Conservation (phyloP, 129 eudicot species). For the Pseudognaphalium luteoalbum region DNA sequence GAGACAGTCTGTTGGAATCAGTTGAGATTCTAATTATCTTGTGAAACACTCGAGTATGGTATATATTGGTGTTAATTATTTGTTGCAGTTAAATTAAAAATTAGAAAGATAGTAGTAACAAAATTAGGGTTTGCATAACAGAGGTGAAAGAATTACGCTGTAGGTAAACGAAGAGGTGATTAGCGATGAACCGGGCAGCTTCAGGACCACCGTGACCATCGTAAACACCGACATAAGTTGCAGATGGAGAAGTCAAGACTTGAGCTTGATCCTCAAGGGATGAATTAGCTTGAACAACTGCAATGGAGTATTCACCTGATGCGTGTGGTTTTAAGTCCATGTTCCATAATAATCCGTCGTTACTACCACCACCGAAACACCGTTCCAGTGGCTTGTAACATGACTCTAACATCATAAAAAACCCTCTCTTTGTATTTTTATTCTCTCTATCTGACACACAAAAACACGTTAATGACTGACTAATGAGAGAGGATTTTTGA, state of each 20-base stretch:
- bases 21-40: too few relatives aligned
- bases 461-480: not conserved
- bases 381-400: constrained; percentile 61
- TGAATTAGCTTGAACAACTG: constrained; percentile 69
- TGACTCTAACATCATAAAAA: constrained; percentile 49
- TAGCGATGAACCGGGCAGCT: constrained; percentile 59
- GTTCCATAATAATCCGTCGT: constrained; percentile 63
- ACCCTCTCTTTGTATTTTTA: not conserved
- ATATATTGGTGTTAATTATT: too few relatives aligned
- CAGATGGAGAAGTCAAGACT: constrained; percentile 57
- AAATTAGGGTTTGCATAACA: constrained; percentile 21
- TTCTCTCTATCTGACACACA: constrained; percentile 16
- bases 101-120: not conserved
- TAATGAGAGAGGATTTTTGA: constrained; percentile 16
- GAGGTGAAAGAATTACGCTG: constrained; percentile 37
- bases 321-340: constrained; percentile 61
- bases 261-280: constrained; percentile 65
- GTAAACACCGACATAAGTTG: constrained; percentile 65
- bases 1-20: not conserved
- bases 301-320: constrained; percentile 67
- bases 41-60: not conserved
- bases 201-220: constrained; percentile 80
- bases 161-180: constrained; percentile 48
- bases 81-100: not conserved
- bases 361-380: constrained; percentile 50